Base-by-base conservation (phyloP, 139 green algal genomes). In the Volvox africanus region DNA sequence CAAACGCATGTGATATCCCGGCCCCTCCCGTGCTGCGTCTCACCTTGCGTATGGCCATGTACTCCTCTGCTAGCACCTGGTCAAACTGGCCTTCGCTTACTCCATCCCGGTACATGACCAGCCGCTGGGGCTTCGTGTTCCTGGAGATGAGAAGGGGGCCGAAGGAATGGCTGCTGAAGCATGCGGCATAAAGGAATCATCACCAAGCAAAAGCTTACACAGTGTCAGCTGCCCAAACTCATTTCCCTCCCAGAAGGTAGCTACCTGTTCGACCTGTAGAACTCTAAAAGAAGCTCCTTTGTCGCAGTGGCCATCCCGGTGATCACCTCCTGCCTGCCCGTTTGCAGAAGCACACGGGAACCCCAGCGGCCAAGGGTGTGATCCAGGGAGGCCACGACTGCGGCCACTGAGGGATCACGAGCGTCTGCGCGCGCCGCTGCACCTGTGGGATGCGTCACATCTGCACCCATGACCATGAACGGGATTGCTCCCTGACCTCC, bases 1-100 rank as follows among this genome's bases (percentile, higher is more conserved):
- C 44, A 14, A 9, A 55, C 44, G 44, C 44, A 73, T 30, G 24
- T 30, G 65, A 73, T 16, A 73, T 2, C 65, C 65, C 21, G 5
- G 21, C 12, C 65, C 65, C 65, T 26, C 62, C 62, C 62, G 62
- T 69, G 17, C 62, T 3, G 21, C 11, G 2, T 30, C 65, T 24
- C 26, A 94, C 93, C 86, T 85, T 30, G 26, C 82, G 88, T 24
- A 96, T 93, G 82, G 92, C 93, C 22, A 32, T 82, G 81, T 93
- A 95, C 92, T 96, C 94, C 24, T 93, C 82, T 13, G 33, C 68
- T 85, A 95, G 85, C 69, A 98, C 96, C 86, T 96, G 83, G 33
- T 96, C 88, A 92, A 99, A 99, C 94, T 99, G 97, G 0, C 97
- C 97, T 89, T 99, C 97, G 50, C 81, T 94, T 19, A 99, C 97